Base-by-base conservation (phyloP, 2,329 filamentous ascomycete species). In the Cladosporium sp. region DNA sequence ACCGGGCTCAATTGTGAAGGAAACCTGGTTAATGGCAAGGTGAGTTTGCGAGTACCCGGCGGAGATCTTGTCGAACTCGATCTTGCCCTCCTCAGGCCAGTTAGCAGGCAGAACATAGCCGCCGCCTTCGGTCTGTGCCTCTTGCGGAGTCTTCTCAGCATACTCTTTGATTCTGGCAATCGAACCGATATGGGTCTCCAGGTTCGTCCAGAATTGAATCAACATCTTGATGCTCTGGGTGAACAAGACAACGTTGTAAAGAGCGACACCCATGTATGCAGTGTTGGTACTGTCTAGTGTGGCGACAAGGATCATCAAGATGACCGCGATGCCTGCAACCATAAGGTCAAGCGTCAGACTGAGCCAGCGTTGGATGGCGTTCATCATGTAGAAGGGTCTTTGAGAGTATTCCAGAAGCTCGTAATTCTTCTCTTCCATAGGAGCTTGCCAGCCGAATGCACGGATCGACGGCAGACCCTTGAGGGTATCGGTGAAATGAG, bases 151-250 rank as follows among this genome's bases (percentile, higher is more conserved):
- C 24, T 67, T 69, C 6, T 69, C 67, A 1, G 69, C 71, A 54
- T 82, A 82, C n/a, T 71, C 70, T 59, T 77, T 78, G 54, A 82
- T 71, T 18, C 80, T 71, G 4, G 74, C 69, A 7, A 84, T 72
- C 8, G 79, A 79, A 7, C 80, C 80, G 39, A 84, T 73, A 32
- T 75, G 73, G 0, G 79, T 83, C 56, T 84, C 80, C 13, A 83
- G 65, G 37, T 72, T 70, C 0, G 80, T 82, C 79, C 79, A 83
- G 40, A 71, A 73, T 0, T 70, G 62, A 7, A 80, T 69, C n/a
- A 80, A 62, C 8, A 74, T 61, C 50, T 75, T 76, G 52, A 82
- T 69, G 45, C 69, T 73, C 38, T 75, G 69, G 38, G 74, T 79
- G 62, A 82, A 79, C 18, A 72, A 64, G 20, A 82, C 73, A 30